Evolutionary conservation across 2,329 filamentous ascomycete genomes (phyloP).

Genomic region (Aspergillus japonicus): DNA sequence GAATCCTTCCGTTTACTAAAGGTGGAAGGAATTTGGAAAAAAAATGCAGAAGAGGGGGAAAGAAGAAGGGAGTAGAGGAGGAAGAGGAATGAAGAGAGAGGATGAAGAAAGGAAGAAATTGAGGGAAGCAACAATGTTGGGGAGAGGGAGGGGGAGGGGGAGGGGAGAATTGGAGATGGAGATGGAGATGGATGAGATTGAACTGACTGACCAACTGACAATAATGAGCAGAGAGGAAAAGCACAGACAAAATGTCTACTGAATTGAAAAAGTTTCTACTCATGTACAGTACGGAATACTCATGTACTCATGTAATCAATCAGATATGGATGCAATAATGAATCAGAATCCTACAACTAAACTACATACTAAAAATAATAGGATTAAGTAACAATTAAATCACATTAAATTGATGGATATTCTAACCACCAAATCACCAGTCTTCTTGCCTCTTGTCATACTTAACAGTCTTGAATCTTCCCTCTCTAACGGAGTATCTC

Average conservation of each 20-base stretch:
- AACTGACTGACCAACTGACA: too few species aligned
- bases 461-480: background rate
- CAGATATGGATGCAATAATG: too few species aligned
- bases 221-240: background rate
- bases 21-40: background rate
- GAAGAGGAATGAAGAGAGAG: background rate
- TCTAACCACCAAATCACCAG: conserved; percentile 5
- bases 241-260: background rate
- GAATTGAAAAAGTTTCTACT: too few species aligned
- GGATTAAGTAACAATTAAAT: background rate
- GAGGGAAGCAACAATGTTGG: background rate
- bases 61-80: conserved; percentile 1
- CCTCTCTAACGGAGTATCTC: too few species aligned
- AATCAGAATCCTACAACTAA: background rate
- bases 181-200: too few species aligned
- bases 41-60: conserved; percentile 3
- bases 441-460: conserved; percentile 1
- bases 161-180: background rate
- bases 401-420: too few species aligned
- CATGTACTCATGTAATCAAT: too few species aligned
- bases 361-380: background rate
- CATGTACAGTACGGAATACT: too few species aligned
- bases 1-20: background rate
- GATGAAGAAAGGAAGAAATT: conserved; percentile 7
- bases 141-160: background rate